phyloP scores from a whole-genome alignment of 345 rosid genomes.

The Lenwebbia sp. region DNA sequence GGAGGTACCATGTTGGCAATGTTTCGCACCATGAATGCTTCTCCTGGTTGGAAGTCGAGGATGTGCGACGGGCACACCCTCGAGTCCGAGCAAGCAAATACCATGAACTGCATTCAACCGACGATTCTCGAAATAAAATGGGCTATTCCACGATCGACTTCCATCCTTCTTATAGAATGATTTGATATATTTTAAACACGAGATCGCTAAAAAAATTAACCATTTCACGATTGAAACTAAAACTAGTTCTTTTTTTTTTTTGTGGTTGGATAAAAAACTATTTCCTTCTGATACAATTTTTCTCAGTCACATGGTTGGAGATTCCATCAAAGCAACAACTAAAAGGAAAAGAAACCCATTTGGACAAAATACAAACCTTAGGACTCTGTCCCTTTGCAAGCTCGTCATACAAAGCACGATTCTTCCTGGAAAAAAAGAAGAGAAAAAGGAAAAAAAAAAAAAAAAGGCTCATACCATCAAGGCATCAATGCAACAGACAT shows the following conservation, averaged over 20 bases:
- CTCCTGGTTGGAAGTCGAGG: conserved; percentile 90
- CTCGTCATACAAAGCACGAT: conserved; percentile 40
- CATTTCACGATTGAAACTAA: not conserved
- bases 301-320: too few relatives aligned
- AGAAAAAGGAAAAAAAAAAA: too few relatives aligned
- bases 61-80: conserved; percentile 90
- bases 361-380: conserved; percentile 27
- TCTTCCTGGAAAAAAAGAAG: conserved; percentile 54
- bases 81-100: conserved; percentile 97
- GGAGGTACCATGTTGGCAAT: conserved; percentile 98
- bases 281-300: not conserved
- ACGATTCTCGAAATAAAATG: not conserved
- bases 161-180: not conserved
- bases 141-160: not conserved
- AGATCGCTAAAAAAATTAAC: not conserved
- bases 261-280: too few relatives aligned
- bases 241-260: too few relatives aligned
- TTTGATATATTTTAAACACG: not conserved
- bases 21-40: conserved; percentile 84
- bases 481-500: not conserved
- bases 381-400: conserved; percentile 84
- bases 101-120: conserved; percentile 54
- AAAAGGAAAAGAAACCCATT: not conserved
- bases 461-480: not conserved
- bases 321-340: not conserved